These are phyloP conservation scores for Nitzschia sp. DNA, from an alignment of 108 stramenopile genomes.

Conservation along the genomic window DNA sequence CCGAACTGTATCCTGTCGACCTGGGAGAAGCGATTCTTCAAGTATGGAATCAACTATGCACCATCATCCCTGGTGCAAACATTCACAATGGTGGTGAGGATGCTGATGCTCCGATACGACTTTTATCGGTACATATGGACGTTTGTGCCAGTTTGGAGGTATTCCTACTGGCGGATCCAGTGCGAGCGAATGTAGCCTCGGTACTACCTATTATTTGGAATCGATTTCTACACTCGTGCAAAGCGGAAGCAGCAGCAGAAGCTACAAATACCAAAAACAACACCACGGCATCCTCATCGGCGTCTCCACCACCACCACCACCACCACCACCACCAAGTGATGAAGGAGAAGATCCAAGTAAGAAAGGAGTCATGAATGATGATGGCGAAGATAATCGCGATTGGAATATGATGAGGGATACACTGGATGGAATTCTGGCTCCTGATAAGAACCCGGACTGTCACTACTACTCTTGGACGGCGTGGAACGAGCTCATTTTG, in stretches of 20 bases:
- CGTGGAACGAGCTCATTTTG: slow-evolving; percentile 16
- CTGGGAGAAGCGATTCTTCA: neutral
- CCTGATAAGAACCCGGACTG: neutral
- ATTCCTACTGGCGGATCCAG: neutral
- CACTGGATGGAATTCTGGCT: slow-evolving; percentile 14
- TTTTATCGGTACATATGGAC: slow-evolving; percentile 3
- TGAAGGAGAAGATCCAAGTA: neutral
- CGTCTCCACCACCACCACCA: no score
- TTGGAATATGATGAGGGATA: slow-evolving; percentile 15
- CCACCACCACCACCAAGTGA: no score
- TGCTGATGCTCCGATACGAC: neutral
- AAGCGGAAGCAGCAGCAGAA: neutral
- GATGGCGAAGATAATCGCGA: neutral
- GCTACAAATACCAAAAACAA: neutral
- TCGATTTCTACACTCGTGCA: neutral
- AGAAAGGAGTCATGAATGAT: neutral
- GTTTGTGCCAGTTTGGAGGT: neutral
- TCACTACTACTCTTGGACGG: neutral
- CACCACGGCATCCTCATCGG: neutral
- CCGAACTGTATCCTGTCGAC: neutral
- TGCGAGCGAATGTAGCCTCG: neutral
- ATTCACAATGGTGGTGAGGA: neutral
- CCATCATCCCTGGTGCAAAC: neutral
- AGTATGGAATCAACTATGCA: neutral
- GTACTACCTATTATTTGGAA: neutral